phyloP scores from a whole-genome alignment of 495 filamentous ascomycete genomes.

The Immersiella caudata region DNA sequence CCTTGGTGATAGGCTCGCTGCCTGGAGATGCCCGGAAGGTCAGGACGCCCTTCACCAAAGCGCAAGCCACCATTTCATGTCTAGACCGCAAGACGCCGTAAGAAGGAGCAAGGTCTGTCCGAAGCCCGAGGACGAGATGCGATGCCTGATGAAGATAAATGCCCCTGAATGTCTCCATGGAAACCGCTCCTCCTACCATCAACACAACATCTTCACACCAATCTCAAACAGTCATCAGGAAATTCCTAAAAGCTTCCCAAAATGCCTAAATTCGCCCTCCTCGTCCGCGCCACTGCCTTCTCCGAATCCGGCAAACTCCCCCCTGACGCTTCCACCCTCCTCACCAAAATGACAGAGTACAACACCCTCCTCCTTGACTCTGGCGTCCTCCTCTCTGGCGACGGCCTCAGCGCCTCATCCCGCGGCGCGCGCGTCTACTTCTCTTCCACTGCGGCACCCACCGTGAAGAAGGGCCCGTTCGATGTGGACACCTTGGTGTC shows the following conservation, averaged over 20 bases:
- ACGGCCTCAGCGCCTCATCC: slow-evolving; percentile 21
- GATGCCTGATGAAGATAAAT: neutral
- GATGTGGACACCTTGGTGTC: slow-evolving; percentile 10
- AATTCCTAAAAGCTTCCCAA: too few relatives aligned
- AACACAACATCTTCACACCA: neutral
- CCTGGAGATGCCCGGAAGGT: neutral
- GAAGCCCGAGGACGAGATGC: neutral
- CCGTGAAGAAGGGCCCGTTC: slow-evolving; percentile 23
- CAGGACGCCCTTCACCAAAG: neutral
- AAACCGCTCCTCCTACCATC: too few relatives aligned
- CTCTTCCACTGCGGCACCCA: slow-evolving; percentile 2
- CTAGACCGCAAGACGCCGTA: neutral
- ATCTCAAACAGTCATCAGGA: neutral
- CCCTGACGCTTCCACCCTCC: neutral
- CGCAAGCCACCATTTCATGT: neutral
- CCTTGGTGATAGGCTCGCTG: slow-evolving; percentile 6
- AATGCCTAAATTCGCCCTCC: slow-evolving; percentile 25
- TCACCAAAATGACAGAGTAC: neutral
- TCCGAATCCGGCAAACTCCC: slow-evolving; percentile 9
- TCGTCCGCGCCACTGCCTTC: slow-evolving; percentile 23
- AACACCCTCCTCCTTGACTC: neutral
- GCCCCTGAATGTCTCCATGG: neutral
- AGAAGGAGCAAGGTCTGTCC: neutral
- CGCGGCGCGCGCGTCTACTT: slow-evolving; percentile 22
- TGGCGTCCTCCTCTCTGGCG: slow-evolving; percentile 17